Evolutionary conservation across 148 eudicot genomes (phyloP), one percentile per base, ranked within the genome.

Genomic region (Chenopodium berlandieri): DNA sequence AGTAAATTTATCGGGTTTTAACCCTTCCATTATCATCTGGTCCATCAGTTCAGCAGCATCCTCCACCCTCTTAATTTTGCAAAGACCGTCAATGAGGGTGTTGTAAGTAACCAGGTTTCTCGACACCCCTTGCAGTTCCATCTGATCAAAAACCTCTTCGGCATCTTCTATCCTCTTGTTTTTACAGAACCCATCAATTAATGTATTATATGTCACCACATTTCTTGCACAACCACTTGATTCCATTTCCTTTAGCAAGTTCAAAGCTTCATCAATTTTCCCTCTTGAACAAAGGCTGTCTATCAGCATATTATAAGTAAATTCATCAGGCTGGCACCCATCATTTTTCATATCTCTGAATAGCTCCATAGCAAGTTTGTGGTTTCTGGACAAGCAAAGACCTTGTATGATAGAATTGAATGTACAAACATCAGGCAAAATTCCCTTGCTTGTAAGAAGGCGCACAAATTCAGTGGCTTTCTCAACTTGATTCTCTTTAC

Each of bases 341-440:
- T 91, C 87, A 76, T 81, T 80, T 85, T 94, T 90, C 99, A 96
- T 91, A 79, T 94, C 97, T 2, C 81, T 75, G 77, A 96, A 92
- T 64, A 94, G 77, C 27, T 91, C 94, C 88, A 94, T 85, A 7
- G 95, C 98, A 48, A 83, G 54, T 71, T 77, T 86, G 84, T 86
- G 89, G 48, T 91, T 93, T 81, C 82, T 81, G 1, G 85, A 89
- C 83, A 91, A 86, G 88, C 98, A 96, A 31, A 96, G 92, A 65
- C 99, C 97, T 87, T 92, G 97, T 76, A 96, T 92, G 32, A 96
- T 90, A 85, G 98, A 94, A 87, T 96, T 96, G 73, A 94, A 94
- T 0, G 99, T 94, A 79, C 91, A 89, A 0, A 91, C 97, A 89
- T 96, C 99, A 40, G 98, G 98, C 63, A 91, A 75, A 76, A 96